Conservation (phyloP, 1,139 yeast species). For the Yamadazyma spencermartinsiae region DNA sequence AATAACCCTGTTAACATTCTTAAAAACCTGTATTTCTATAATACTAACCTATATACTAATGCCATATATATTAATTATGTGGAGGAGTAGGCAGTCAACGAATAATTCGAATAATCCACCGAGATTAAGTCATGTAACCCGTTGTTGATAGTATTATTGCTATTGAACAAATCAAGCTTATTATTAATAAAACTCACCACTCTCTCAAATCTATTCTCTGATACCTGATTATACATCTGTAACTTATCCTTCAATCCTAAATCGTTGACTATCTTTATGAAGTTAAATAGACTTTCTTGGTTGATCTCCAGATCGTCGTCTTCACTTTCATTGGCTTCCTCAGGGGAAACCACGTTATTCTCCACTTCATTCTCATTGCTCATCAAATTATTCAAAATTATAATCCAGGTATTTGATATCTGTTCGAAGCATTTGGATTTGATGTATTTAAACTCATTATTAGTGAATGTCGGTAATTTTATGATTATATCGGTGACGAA, state of each 20-base stretch:
- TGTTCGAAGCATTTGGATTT: conserved; percentile 77
- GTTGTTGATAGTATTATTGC: conserved; percentile 17
- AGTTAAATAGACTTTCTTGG: conserved; percentile 25
- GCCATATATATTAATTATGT: conserved; percentile 4
- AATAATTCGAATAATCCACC: conserved; percentile 48
- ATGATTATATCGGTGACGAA: conserved; percentile 64
- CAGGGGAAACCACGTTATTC: conserved; percentile 11
- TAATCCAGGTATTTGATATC: conserved; percentile 73
- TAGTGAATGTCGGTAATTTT: conserved; percentile 70
- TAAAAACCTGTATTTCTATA: conserved; percentile 1
- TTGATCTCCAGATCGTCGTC: conserved; percentile 12
- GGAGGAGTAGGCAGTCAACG: conserved; percentile 21
- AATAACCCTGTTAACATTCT: neutral
- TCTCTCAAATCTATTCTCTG: conserved; percentile 50
- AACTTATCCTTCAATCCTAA: conserved; percentile 47
- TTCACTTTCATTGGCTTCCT: conserved; percentile 9
- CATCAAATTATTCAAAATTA: conserved; percentile 50
- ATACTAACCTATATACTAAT: conserved; percentile 3
- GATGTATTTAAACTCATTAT: conserved; percentile 72
- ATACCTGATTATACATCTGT: conserved; percentile 56
- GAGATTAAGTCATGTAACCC: conserved; percentile 44
- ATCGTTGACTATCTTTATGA: conserved; percentile 35
- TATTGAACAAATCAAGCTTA: conserved; percentile 11
- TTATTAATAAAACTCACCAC: conserved; percentile 46
- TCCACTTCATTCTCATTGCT: too few relatives aligned